A percentile compares a stretch with the other conserved stretches of the same genome.
phyloP scores from a whole-genome alignment of 1,284 basidiomycete genomes.

The Bondarzewia mesenterica region DNA sequence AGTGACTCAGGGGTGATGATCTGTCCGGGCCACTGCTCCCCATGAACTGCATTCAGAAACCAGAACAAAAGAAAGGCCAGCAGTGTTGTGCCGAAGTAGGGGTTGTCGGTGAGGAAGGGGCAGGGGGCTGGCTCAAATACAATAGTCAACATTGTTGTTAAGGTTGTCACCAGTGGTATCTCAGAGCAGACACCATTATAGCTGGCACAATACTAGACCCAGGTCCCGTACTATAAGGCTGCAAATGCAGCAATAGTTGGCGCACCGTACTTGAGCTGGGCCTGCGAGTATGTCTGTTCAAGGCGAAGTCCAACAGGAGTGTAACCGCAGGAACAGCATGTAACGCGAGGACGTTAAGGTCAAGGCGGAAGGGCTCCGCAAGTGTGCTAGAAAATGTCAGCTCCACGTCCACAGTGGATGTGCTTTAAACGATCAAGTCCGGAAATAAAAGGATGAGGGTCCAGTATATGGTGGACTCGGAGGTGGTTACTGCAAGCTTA shows the following conservation, averaged over 20 bases:
- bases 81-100: too few species aligned
- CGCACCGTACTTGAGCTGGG: slow-evolving; percentile 35
- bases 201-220: slow-evolving; percentile 63
- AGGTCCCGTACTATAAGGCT: slow-evolving; percentile 48
- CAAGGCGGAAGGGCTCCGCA: slow-evolving; percentile 39
- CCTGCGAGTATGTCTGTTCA: slow-evolving; percentile 51
- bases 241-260: slow-evolving; percentile 36
- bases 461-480: slow-evolving; percentile 72
- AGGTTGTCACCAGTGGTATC: neutral
- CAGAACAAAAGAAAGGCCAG: too few species aligned
- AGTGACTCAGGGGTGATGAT: too few species aligned
- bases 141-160: neutral
- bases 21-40: too few species aligned
- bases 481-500: slow-evolving; percentile 60
- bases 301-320: slow-evolving; percentile 66
- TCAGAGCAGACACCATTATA: slow-evolving; percentile 47
- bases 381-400: slow-evolving; percentile 29
- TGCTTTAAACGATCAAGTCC: slow-evolving; percentile 38
- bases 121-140: slow-evolving; percentile 55
- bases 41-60: too few species aligned
- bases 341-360: slow-evolving; percentile 50
- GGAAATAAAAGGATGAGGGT: slow-evolving; percentile 46
- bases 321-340: slow-evolving; percentile 58
- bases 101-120: slow-evolving; percentile 70
- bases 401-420: slow-evolving; percentile 19